Evolutionary conservation across 2,329 filamentous ascomycete species (phyloP), one percentile per base, ranked within the genome.

Genomic region (Fonsecaea monophora): DNA sequence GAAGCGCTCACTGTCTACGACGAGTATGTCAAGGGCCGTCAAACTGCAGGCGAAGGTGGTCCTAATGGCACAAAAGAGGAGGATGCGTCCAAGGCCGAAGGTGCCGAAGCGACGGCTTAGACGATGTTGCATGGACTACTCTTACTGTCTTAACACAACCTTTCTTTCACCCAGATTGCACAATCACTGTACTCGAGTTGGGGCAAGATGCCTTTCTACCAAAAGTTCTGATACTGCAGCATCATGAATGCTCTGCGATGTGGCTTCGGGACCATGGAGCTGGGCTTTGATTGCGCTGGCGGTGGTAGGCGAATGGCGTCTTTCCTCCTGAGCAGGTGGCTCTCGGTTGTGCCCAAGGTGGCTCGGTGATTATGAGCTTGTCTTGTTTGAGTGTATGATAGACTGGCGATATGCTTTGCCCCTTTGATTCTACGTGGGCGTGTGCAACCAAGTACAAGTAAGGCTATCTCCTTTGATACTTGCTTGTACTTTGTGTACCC

Each of bases 1-100:
- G 95, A 99, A 85, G 95, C 95, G 73, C 90, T 99, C 78, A 92
- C 88, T 74, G 95, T 99, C 75, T 99, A 98, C 80, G 93, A 99
- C 77, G 95, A 99, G 82, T 99, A 99, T 81, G 90, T 98, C 83
- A 98, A 98, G 89, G 88, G 87, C 77, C 92, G 95, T 79, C 59
- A 61, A 48, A 61, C 32, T 35, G 78, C 79, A 70, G 77, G 75
- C 60, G 81, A 82, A 62, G 78, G 77, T 61, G 79, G 67, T 54
- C 64, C 72, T 61, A 73, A 73, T 53, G 72, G 72, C 58, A 66
- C 69, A 18, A 72, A 71, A 55, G 71, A 73, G 56, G 71, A 72
- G 38, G 70, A 72, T 40, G 64, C 30, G 9, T 42, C 68, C 59
- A 71, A 71, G 59, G 60, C 60, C 53, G 71, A 72, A 42, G 64